Percentiles rank a stretch among this genome's conserved stretches.
These are phyloP conservation scores for Cichorium intybus DNA, from an alignment of 140 eudicot genomes.

Conservation along the genomic window DNA sequence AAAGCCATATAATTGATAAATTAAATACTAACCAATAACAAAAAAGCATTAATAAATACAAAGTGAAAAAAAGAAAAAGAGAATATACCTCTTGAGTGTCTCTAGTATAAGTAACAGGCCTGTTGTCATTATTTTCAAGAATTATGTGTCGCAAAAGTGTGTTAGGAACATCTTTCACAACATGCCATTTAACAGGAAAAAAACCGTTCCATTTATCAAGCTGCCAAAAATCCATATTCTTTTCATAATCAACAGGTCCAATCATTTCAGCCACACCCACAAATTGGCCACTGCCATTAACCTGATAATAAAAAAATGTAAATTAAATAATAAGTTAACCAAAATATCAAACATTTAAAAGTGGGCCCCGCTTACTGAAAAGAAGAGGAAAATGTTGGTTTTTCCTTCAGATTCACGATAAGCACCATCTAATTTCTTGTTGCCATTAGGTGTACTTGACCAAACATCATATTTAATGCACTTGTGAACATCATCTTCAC, in stretches of 20 bases:
- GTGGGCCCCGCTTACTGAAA: slow-evolving; percentile 52
- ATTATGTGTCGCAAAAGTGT: slow-evolving; percentile 60
- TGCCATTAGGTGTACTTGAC: slow-evolving; percentile 95
- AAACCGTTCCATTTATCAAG: slow-evolving; percentile 93
- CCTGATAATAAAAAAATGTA: slow-evolving; percentile 33
- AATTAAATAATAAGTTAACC: neutral
- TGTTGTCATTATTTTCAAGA: slow-evolving; percentile 79
- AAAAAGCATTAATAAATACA: neutral
- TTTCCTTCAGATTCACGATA: slow-evolving; percentile 60
- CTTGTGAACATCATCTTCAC: slow-evolving; percentile 91
- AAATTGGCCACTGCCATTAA: slow-evolving; percentile 90
- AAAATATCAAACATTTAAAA: neutral
- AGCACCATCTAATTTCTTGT: slow-evolving; percentile 72
- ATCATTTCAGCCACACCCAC: slow-evolving; percentile 92
- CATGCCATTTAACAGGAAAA: slow-evolving; percentile 93
- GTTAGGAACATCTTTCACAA: slow-evolving; percentile 83
- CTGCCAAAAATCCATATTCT: slow-evolving; percentile 95
- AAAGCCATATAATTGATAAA: neutral
- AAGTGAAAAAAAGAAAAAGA: neutral
- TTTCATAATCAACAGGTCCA: slow-evolving; percentile 74
- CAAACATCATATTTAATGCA: slow-evolving; percentile 82
- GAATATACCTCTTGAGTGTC: slow-evolving; percentile 89
- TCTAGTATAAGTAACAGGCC: slow-evolving; percentile 80
- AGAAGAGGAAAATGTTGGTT: slow-evolving; percentile 62
- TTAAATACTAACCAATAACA: neutral